Base-by-base conservation (phyloP, 2,329 filamentous ascomycete species). In the Thermomyces lanuginosus region DNA sequence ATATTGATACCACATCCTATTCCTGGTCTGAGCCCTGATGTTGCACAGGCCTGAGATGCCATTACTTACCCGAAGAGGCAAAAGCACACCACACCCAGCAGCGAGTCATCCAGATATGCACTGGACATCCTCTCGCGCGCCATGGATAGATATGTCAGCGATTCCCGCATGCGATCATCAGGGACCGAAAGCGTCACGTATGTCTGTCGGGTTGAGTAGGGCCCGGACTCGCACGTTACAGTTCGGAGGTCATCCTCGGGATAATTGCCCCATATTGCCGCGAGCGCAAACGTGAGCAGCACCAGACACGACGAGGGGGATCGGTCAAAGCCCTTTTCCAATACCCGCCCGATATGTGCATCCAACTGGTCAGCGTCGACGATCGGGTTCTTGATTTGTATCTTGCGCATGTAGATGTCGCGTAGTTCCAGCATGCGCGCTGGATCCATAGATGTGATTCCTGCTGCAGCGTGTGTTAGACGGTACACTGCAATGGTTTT, bases 1-100 rank as follows among this genome's bases (percentile, higher is more conserved):
- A 23, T 41, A 42, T 20, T 42, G 40, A 33, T 42, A 42, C 40
- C 40, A 42, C 16, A 42, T 40, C 14, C 40, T 41, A 26, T 5
- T 4, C 8, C 3, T 10, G n/a, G 15, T 36, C 20, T 34, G 22
- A 23, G 16, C 5, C 17, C 5, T 7, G 23, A 9, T 19, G 4
- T 8, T 16, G 13, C 8, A 8, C 5, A 16, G 2, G 6, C 18
- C 12, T 5, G 8, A 15, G 12, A 8, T 11, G 10, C 8, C 19
- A 11, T 7, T 19, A 12, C 33, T 28, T 12, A 40, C 40, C 40
- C 40, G 16, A 42, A 41, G 27, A 42, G 27, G 32, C 40, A 42
- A 6, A 42, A 27, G 31, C 40, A 42, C 21, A 36, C 36, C 9
- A 41, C 39, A 16, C 40, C 40, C 5, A 42, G 20, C 16, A 40